phyloP scores from a whole-genome alignment of 495 filamentous ascomycete genomes.

The Apiosordaria backusii region DNA sequence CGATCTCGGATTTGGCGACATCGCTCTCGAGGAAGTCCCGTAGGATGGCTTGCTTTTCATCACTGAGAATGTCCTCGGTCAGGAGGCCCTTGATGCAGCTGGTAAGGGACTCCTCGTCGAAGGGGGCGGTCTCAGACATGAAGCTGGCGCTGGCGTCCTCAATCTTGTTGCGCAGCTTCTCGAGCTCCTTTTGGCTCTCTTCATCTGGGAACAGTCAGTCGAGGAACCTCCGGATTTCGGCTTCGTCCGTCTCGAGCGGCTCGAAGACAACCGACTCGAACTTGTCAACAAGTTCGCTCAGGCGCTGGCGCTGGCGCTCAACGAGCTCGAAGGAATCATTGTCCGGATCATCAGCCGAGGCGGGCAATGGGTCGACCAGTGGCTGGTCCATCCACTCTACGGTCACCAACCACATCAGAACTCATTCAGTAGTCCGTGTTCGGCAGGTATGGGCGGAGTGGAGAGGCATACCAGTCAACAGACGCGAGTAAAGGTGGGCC shows the following conservation, averaged over 20 bases:
- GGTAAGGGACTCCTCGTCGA: conserved; percentile 28
- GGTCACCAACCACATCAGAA: no score
- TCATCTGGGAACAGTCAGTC: conserved; percentile 47
- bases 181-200: conserved; percentile 34
- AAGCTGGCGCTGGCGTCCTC: conserved; percentile 14
- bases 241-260: conserved; percentile 43
- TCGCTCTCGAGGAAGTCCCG: conserved; percentile 58
- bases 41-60: conserved; percentile 58
- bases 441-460: no score
- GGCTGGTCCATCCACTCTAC: conserved; percentile 54
- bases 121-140: conserved; percentile 26
- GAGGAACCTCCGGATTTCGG: conserved; percentile 50
- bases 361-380: conserved; percentile 16
- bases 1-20: conserved; percentile 56
- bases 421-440: no score
- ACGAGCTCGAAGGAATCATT: conserved; percentile 35
- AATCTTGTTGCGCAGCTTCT: conserved; percentile 23
- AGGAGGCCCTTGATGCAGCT: conserved; percentile 52
- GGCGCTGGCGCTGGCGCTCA: conserved; percentile 46
- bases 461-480: conserved; percentile 51
- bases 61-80: conserved; percentile 57
- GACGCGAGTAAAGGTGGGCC: conserved; percentile 56
- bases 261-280: conserved; percentile 62
- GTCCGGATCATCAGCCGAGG: conserved; percentile 21
- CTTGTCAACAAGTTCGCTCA: conserved; percentile 47